Evolutionary conservation across 495 filamentous ascomycete species (phyloP).

Genomic region (Aspergillus sclerotioniger): DNA sequence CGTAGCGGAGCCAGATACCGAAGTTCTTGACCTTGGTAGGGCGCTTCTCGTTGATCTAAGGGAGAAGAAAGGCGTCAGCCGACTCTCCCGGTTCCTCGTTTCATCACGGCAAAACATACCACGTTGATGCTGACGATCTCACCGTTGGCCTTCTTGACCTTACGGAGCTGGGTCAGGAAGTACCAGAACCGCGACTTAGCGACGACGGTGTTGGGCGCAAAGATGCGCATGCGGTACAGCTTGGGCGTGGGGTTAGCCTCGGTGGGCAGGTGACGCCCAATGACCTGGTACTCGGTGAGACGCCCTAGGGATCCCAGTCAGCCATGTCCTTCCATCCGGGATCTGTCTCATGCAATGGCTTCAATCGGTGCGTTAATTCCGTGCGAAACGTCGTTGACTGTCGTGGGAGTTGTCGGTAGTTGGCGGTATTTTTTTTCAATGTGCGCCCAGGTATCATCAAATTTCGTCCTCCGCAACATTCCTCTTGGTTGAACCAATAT

Average conservation of each 20-base stretch:
- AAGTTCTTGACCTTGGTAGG: slow-evolving; percentile 99
- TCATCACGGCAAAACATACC: slow-evolving; percentile 56
- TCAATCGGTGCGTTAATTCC: slow-evolving; percentile 24
- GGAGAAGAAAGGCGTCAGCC: slow-evolving; percentile 17
- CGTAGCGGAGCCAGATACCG: slow-evolving; percentile 99
- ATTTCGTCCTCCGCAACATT: background rate
- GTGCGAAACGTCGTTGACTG: slow-evolving; percentile 6
- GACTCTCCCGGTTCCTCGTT: slow-evolving; percentile 1
- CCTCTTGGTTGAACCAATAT: background rate
- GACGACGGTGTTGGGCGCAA: slow-evolving; percentile 94
- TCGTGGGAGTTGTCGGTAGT: background rate
- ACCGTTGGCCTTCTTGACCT: slow-evolving; percentile 99
- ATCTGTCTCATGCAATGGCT: slow-evolving; percentile 17
- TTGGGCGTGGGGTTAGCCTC: slow-evolving; percentile 93
- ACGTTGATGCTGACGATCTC: slow-evolving; percentile 97
- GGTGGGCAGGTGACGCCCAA: slow-evolving; percentile 96
- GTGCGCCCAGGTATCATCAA: background rate
- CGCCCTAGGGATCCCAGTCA: slow-evolving; percentile 67
- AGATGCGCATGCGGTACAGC: slow-evolving; percentile 99
- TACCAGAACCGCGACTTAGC: slow-evolving; percentile 99
- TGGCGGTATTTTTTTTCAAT: background rate
- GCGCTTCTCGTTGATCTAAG: slow-evolving; percentile 95
- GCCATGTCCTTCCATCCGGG: slow-evolving; percentile 21
- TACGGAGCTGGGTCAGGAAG: slow-evolving; percentile 96
- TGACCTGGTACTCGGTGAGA: slow-evolving; percentile 99